Evolutionary conservation across 208 protist species (phyloP).

Genomic region (Trypanosoma vivax): DNA sequence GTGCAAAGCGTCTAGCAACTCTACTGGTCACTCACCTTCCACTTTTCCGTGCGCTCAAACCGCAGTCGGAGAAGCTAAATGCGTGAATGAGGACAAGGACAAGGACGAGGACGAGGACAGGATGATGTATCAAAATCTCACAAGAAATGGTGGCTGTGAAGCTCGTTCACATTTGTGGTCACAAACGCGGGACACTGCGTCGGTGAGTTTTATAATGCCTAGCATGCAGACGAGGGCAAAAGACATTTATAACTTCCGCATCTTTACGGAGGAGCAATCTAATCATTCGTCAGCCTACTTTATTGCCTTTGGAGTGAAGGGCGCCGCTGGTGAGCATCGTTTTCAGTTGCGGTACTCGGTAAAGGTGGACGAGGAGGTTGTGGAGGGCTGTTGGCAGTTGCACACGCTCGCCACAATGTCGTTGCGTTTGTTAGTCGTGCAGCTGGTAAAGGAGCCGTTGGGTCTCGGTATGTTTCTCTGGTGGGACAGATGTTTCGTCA

Average conservation of each 20-base stretch:
- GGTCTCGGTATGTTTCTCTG: conserved; percentile 55
- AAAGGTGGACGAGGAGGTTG: conserved; percentile 44
- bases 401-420: conserved; percentile 28
- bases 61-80: not conserved
- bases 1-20: no score
- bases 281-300: conserved; percentile 10
- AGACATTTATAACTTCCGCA: conserved; percentile 31
- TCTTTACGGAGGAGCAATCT: conserved; percentile 20
- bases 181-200: conserved; percentile 57
- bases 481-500: conserved; percentile 69
- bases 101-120: conserved; percentile 49
- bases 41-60: no score
- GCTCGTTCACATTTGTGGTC: conserved; percentile 57
- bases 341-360: conserved; percentile 54
- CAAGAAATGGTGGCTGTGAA: conserved; percentile 55
- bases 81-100: not conserved
- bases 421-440: conserved; percentile 52
- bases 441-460: conserved; percentile 63
- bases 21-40: no score
- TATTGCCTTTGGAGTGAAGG: conserved; percentile 8
- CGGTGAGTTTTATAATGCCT: conserved; percentile 62
- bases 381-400: conserved; percentile 76
- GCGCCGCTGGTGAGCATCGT: conserved; percentile 2
- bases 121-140: conserved; percentile 49
- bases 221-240: conserved; percentile 28